Evolutionary conservation across 2,329 filamentous ascomycete genomes (phyloP).

Genomic region (Beauveria sp.): DNA sequence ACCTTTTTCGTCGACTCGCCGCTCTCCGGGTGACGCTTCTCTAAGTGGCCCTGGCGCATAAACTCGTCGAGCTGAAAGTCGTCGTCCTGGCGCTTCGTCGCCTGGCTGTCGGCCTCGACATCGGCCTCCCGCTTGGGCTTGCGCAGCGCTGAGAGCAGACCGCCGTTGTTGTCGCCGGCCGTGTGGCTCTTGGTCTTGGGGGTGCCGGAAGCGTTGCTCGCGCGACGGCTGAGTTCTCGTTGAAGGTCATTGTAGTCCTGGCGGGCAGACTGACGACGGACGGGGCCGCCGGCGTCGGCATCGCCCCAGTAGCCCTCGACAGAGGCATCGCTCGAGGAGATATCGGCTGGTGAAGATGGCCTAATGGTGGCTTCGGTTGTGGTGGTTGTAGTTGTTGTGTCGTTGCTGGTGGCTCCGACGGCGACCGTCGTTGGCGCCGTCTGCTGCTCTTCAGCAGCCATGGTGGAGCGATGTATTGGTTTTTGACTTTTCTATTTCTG

Average conservation of each 20-base stretch:
- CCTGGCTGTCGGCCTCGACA: conserved; percentile 10
- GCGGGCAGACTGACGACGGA: conserved; percentile 14
- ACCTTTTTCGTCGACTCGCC: conserved; percentile 67
- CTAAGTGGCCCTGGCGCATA: conserved; percentile 66
- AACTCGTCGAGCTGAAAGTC: conserved; percentile 65
- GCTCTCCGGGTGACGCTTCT: conserved; percentile 53
- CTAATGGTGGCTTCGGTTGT: background rate
- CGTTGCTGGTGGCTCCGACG: background rate
- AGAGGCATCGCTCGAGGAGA: conserved; percentile 6
- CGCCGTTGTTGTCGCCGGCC: background rate
- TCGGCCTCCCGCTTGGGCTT: conserved; percentile 4
- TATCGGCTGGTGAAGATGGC: background rate
- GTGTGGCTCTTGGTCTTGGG: conserved; percentile 3
- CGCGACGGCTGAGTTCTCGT: conserved; percentile 17
- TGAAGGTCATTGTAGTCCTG: conserved; percentile 18
- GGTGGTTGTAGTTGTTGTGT: background rate
- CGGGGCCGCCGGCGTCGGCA: conserved; percentile 15
- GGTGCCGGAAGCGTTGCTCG: conserved; percentile 9
- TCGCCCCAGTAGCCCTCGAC: conserved; percentile 21
- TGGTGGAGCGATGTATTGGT: background rate
- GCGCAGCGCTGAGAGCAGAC: background rate
- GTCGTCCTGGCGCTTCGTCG: conserved; percentile 36
- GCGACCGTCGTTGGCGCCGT: background rate
- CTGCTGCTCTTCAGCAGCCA: conserved; percentile 9
- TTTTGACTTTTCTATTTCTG: background rate